Evolutionary conservation across 495 filamentous ascomycete genomes (phyloP), one percentile per base, ranked within the genome.

Genomic region (Talaromyces trachyspermus): DNA sequence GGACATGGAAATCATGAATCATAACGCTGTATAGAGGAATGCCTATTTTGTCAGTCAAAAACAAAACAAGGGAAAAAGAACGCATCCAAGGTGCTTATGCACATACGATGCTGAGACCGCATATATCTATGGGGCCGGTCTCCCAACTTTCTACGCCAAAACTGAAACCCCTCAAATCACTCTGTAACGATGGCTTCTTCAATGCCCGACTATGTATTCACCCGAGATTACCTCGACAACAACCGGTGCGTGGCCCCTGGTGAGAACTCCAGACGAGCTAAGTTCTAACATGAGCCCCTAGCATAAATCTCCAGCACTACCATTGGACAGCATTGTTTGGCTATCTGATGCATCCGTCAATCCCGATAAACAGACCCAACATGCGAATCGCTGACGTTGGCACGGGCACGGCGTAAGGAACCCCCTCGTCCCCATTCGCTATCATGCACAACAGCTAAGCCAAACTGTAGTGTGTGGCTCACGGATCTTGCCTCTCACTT

Each of bases 221-320:
- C 27, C 6, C 27, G 27, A 30, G 27, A 30, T 12, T 30, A 30
- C 12, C 51, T 59, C 3, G 51, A 50, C 14, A 33, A 38, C 33
- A 48, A 35, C 17, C 39, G 49, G 33, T 36, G 18, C 2, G 52
- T 50, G 23, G 32, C 44, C 19, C 37, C 7, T 10, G 54, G 27
- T 6, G 27, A 30, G 27, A 30, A 30, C 27, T 30, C 27, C 12
- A 12, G 12, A 6, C 27, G 6, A 12, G 27, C 27, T 30, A 30
- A n/a, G n/a, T n/a, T n/a, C n/a, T n/a, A n/a, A n/a, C n/a, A n/a
- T n/a, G n/a, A n/a, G n/a, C n/a, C n/a, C 6, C 27, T 30, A 30
- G 58, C 9, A 44, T 63, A 1, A 63, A 61, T 52, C 37, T 52
- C 10, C 53, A 61, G 30, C 50, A 51, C 25, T 54, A 54, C 36